These are phyloP conservation scores for Curvularia verruculosa DNA, from an alignment of 2,329 filamentous ascomycete genomes.

Conservation along the genomic window DNA sequence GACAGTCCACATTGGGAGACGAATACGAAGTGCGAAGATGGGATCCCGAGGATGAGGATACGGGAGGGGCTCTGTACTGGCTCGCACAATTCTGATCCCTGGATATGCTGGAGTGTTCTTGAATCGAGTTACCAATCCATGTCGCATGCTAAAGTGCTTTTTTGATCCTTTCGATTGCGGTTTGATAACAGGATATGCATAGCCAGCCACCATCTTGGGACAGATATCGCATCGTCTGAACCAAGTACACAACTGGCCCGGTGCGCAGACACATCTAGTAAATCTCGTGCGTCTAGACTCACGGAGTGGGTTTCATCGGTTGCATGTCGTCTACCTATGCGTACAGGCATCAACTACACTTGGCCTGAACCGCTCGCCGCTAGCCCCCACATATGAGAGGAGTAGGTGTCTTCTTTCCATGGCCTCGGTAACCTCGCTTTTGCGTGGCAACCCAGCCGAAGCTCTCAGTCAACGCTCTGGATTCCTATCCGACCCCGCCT, in stretches of 20 bases:
- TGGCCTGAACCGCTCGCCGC: neutral
- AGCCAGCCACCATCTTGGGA: neutral
- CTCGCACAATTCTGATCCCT: neutral
- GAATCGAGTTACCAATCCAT: neutral
- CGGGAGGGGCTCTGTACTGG: neutral
- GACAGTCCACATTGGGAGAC: neutral
- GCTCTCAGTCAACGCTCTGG: neutral
- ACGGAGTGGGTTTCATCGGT: neutral
- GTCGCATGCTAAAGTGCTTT: neutral
- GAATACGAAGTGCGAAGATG: neutral
- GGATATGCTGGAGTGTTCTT: neutral
- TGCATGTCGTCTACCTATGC: too few relatives aligned
- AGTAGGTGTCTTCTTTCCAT: neutral
- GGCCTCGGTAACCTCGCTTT: neutral
- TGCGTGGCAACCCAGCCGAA: neutral
- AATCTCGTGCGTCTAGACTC: neutral
- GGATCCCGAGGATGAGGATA: neutral
- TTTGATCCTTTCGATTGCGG: neutral
- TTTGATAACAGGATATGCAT: neutral
- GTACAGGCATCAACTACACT: neutral
- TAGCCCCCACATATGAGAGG: constrained; percentile 2
- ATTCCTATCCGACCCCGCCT: neutral
- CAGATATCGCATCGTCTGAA: neutral
- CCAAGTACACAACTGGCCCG: neutral
- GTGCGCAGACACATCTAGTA: neutral